Percentiles rank a stretch among this genome's conserved stretches.
These are phyloP conservation scores for Aegilops umbellulata DNA, from an alignment of 176 grass and related monocot species.

Conservation along the genomic window DNA sequence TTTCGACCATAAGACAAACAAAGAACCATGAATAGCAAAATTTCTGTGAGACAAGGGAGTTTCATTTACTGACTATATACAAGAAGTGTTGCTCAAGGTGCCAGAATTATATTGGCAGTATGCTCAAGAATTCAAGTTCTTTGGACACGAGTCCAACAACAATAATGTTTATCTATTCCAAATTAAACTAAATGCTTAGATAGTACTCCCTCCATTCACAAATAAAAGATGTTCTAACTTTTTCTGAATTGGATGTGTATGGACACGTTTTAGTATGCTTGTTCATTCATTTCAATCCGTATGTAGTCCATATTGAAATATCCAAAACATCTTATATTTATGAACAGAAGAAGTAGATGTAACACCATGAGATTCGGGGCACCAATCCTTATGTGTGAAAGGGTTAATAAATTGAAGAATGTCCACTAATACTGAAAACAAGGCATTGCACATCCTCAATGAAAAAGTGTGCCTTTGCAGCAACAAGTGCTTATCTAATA, in stretches of 20 bases:
- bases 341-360: not conserved
- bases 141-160: not conserved
- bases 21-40: not conserved
- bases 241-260: too few species aligned
- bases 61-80: not conserved
- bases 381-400: not conserved
- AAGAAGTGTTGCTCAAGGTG: not conserved
- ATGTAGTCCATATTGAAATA: too few species aligned
- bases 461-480: not conserved
- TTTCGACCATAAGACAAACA: constrained; percentile 17
- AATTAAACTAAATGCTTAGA: not conserved
- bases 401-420: not conserved
- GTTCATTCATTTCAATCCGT: too few species aligned
- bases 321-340: too few species aligned
- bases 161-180: not conserved
- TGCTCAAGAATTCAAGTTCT: not conserved
- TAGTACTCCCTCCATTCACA: too few species aligned
- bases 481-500: not conserved
- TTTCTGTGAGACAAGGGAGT: not conserved
- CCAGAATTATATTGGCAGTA: not conserved
- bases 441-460: not conserved
- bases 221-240: too few species aligned
- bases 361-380: not conserved
- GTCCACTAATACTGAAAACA: not conserved
- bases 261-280: too few species aligned